Base-by-base conservation (phyloP, 2,329 filamentous ascomycete genomes). In the Colletotrichum sp. region DNA sequence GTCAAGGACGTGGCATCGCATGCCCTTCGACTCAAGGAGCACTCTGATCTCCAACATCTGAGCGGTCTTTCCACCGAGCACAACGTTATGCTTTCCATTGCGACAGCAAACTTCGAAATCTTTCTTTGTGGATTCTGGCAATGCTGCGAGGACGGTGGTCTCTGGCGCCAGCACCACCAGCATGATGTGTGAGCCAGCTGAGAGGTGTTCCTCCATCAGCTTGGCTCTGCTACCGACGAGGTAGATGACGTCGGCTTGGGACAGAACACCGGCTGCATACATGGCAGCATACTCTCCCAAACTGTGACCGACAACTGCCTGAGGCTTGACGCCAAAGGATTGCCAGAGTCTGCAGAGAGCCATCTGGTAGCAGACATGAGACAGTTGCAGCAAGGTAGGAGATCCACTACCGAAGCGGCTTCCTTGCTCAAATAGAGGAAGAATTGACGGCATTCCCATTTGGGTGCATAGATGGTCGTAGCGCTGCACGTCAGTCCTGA, bases 201-300 rank as follows among this genome's bases (percentile, higher is more conserved):
- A 90, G 84, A 93, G 95, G 75, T 90, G 88, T 66, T 90, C 85
- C 62, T 91, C 87, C 8, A 95, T 86, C 21, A 94, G 84, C 78
- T 89, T 84, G 15, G 93, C 93, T 76, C 94, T 89, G 66, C 85
- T 82, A 29, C 93, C 93, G 18, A 95, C 93, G 2, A 96, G 86
- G 75, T 91, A 92, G 66, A 96, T 89, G 78, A 93, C 90, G 79
- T 95, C 93, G 77, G 90, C 90, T 16, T 90, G 91, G 11, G 92
- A 93, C 34, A 95, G 84, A 16, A 95, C 92, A 59, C 93, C 93
- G 63, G 93, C 92, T 36, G 91, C 87, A 78, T 93, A 88, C 6
- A 95, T 88, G 34, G 93, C 93, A 47, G 93, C 92, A 78, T 94
- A 95, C 81, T 95, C 93, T 64, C 93, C 93, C 31, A 95, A 84